Evolutionary conservation across 768 basidiomycete genomes (phyloP), one percentile per base, ranked within the genome.

Genomic region (Tulasnella sp.): DNA sequence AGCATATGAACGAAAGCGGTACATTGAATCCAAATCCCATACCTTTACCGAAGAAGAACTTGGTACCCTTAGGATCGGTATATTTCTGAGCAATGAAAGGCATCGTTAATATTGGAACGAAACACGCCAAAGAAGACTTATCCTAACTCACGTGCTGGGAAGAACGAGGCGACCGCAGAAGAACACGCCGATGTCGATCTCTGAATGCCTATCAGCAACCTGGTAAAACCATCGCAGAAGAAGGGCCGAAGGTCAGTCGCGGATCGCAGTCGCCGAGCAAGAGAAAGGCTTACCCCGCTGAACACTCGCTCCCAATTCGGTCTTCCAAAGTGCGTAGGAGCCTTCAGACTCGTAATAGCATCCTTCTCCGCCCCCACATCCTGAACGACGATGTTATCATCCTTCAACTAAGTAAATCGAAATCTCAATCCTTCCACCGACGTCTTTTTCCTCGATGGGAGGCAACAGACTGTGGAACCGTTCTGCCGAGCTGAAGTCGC

Each of bases 381-480:
- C 80, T 94, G 92, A 9, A 92, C 93, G 74, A 96, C 88, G 82
- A 97, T 96, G 81, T 97, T 97, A 81, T 96, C 94, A 78, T 95
- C 92, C 84, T 92, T 92, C 80, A 97, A 88, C 85, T 89, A 97
- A 89, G 82, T 97, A 94, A 79, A 94, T 96, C 12, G 71, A 72
- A 34, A 72, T 52, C 42, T 72, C 54, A 17, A 96, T 96, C 78
- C 89, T 84, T 82, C 91, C 90, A 82, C 89, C 89, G 12, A 87
- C 87, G 81, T 98, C 96, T 82, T 97, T 94, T 79, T 94, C 94
- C 73, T 74, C 96, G 79, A 97, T 93, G 39, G 96, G 96, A 79
- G 93, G 90, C 77, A 98, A 85, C 38, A 98, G 89, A 8, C 93
- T 93, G 84, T 96, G 94, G 89, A 98, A 97, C 93, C 93, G 94